Base-by-base conservation (phyloP, 2,329 filamentous ascomycete genomes). In the Claviceps pazoutovae region DNA sequence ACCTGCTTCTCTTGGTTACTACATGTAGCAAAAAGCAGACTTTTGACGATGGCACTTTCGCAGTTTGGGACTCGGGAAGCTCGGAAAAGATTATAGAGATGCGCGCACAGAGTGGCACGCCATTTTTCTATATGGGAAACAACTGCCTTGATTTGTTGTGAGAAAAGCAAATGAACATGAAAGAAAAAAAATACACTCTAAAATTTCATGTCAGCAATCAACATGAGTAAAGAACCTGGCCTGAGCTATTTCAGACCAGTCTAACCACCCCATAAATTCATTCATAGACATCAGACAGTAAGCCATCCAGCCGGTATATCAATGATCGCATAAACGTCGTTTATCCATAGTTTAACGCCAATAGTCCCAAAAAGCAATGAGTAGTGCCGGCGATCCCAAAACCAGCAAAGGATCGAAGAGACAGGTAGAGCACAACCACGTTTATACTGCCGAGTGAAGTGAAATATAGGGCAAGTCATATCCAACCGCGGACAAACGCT, bases 311-410 rank as follows among this genome's bases (percentile, higher is more conserved):
- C 16, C 19, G 41, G 34, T 19, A 38, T 41, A 46, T 41, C 39
- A 30, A 51, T 37, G 39, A 48, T 53, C 42, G 34, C 42, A 46
- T 36, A 42, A 43, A 46, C 49, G 46, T 49, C 37, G 37, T 34
- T 11, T 38, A 53, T 51, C 52, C 52, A 41, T 46, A 11, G 36
- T 13, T 37, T 36, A 53, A 53, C 49, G 52, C 52, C 52, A 16
- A 46, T 36, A 37, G 17, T 45, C 23, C 8, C 17, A 19, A 16
- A 46, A 23, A 45, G 5, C 2, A 39, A 50, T 36, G 16, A 48
- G 21, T 26, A 7, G 14, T 13, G 4, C 14, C n/a, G 17, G 5
- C 30, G 23, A n/a, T 17, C n/a, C 38, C 4, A 4, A 16, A 19
- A n/a, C 19, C 17, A 26, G 17, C 17, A 44, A 17, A 37, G 30